Base-by-base conservation (phyloP, 805 yeast genomes). In the Lipomyces japonicus region DNA sequence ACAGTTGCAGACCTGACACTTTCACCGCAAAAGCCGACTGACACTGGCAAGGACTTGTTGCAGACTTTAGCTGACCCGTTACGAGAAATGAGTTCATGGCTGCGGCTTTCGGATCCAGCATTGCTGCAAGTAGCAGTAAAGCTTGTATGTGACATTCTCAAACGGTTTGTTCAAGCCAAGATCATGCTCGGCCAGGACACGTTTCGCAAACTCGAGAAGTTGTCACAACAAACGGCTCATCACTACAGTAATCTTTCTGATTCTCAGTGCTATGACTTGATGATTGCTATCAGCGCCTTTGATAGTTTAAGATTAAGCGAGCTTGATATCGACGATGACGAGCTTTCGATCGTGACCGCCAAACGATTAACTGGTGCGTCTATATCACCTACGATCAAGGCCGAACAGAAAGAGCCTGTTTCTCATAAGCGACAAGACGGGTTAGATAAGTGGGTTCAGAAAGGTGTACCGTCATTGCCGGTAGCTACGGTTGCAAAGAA, bases 21-120 rank as follows among this genome's bases (percentile, higher is more conserved):
- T 3, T 46, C 58, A n/a, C 50, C 58, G 4, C 10, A 16, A 10
- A 46, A 39, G 28, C 51, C 50, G 3, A 28, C 52, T n/a, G 36
- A 39, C 2, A n/a, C 21, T 4, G 51, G 46, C 2, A 24, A 39
- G 21, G 65, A 67, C 18, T 63, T 84, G n/a, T 75, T 84, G 49
- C 64, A 69, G 7, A 74, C 74, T 23, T 75, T 85, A 30, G 72
- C 85, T 63, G 68, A 71, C n/a, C 79, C 93, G 0, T 78, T 90
- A 52, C 75, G 75, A 12, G 73, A 80, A 46, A 81, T 86, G 73
- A 74, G 86, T 30, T 82, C 80, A 35, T 86, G 97, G 95, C 72
- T 91, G 25, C 75, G 93, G 51, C 71, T 91, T 41, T 87, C 91
- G 51, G 97, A 90, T 66, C 72, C 78, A 4, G 84, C 88, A 2